Conservation (phyloP, 1,284 basidiomycete genomes). For the Sporisorium reilianum region DNA sequence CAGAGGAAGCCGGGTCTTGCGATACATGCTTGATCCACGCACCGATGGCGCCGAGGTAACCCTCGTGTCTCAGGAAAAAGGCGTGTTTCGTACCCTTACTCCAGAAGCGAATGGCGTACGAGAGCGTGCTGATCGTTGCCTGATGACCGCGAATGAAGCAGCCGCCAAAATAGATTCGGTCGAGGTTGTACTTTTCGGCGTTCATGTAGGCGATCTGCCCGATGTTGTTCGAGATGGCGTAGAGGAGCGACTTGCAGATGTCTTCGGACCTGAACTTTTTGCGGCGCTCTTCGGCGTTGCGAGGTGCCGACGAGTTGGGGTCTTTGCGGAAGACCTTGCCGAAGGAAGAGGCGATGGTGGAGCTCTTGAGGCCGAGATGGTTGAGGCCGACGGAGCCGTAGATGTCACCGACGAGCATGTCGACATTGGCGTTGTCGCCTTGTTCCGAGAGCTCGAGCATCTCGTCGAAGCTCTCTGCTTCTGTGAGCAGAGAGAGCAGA, state of each 20-base stretch:
- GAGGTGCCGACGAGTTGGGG: constrained; percentile 30
- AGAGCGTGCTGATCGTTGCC: constrained; percentile 95
- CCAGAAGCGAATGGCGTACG: constrained; percentile 99
- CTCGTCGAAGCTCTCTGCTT: constrained; percentile 96
- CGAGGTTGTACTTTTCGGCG: constrained; percentile 96
- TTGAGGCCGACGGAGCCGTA: constrained; percentile 82
- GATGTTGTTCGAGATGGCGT: constrained; percentile 98
- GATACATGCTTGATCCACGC: constrained; percentile 67
- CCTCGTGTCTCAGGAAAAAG: constrained; percentile 96
- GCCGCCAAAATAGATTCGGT: constrained; percentile 98
- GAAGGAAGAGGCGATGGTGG: constrained; percentile 96
- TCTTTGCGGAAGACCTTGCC: constrained; percentile 96
- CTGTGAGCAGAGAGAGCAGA: constrained; percentile 89
- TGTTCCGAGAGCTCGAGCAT: constrained; percentile 93
- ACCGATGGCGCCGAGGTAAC: constrained; percentile 84
- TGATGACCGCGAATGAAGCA: constrained; percentile 99
- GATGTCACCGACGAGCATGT: constrained; percentile 99
- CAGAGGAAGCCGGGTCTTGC: constrained; percentile 30
- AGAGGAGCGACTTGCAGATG: constrained; percentile 87
- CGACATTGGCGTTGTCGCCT: constrained; percentile 92
- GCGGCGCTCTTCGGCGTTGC: constrained; percentile 70
- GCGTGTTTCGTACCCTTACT: constrained; percentile 97
- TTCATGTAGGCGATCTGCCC: constrained; percentile 99
- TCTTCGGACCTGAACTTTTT: constrained; percentile 88
- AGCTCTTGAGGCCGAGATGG: constrained; percentile 85